phyloP scores from a whole-genome alignment of 495 filamentous ascomycete species.

The Cercophora samala region DNA sequence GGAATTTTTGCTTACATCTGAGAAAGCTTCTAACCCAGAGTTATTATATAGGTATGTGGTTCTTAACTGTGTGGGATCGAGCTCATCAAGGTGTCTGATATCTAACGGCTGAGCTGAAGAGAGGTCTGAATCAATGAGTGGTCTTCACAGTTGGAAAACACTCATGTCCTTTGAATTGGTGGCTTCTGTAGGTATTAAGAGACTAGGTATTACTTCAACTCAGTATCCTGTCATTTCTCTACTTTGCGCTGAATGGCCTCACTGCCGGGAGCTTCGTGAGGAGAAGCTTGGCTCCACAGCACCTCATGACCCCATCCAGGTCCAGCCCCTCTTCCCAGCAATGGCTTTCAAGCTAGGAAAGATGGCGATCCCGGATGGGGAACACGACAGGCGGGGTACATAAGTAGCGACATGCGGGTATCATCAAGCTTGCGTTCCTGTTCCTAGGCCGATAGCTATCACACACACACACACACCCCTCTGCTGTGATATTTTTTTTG shows the following conservation, averaged over 20 bases:
- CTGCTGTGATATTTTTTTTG: not conserved
- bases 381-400: conserved; percentile 31
- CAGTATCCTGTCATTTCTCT: not conserved
- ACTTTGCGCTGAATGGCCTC: not conserved
- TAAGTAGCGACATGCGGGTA: conserved; percentile 5
- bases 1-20: not conserved
- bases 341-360: conserved; percentile 7
- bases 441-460: not conserved
- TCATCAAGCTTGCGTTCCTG: not conserved
- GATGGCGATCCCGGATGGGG: conserved; percentile 21
- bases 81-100: too few species aligned
- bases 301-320: not conserved
- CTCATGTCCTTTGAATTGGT: not conserved
- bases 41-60: not conserved
- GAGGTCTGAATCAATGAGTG: not conserved
- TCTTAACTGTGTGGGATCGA: not conserved
- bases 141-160: not conserved
- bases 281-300: conserved; percentile 4
- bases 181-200: not conserved
- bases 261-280: not conserved
- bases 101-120: not conserved
- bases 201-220: not conserved
- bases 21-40: not conserved
- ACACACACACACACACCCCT: not conserved
- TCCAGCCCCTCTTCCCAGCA: conserved; percentile 13